Conservation (phyloP, 2,329 filamentous ascomycete species). For the Monilinia polystroma region DNA sequence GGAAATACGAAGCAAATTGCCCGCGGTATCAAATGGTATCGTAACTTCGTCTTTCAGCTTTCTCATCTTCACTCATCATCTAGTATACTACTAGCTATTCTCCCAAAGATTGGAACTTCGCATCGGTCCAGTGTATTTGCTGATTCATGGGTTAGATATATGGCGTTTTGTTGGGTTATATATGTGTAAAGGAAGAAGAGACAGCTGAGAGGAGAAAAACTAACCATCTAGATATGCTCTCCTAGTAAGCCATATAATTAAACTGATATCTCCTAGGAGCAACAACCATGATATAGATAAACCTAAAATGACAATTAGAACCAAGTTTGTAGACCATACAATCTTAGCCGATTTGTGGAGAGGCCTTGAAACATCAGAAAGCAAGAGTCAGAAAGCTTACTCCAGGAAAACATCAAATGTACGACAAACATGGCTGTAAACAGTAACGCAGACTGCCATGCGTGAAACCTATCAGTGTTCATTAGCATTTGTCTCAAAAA, state of each 20-base stretch:
- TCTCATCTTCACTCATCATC: conserved; percentile 65
- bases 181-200: neutral
- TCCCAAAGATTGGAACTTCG: conserved; percentile 84
- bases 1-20: conserved; percentile 4
- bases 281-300: conserved; percentile 78
- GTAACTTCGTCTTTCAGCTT: neutral
- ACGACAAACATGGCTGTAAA: conserved; percentile 74
- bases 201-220: conserved; percentile 26
- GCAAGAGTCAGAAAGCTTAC: conserved; percentile 41
- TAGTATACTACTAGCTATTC: conserved; percentile 81
- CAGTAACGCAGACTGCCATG: conserved; percentile 86
- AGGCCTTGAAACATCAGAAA: no score
- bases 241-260: conserved; percentile 75
- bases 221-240: conserved; percentile 79
- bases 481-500: conserved; percentile 9
- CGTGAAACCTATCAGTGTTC: conserved; percentile 69
- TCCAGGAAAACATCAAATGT: conserved; percentile 86
- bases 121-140: conserved; percentile 56
- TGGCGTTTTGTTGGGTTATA: conserved; percentile 1
- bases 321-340: neutral
- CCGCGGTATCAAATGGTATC: neutral
- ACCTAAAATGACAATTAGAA: conserved; percentile 7
- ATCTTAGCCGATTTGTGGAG: neutral
- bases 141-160: conserved; percentile 39
- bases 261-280: conserved; percentile 68